A percentile compares a stretch with the other conserved stretches of the same genome.
Evolutionary conservation across 2,329 filamentous ascomycete genomes (phyloP).

Genomic region (Blastomyces silverae): DNA sequence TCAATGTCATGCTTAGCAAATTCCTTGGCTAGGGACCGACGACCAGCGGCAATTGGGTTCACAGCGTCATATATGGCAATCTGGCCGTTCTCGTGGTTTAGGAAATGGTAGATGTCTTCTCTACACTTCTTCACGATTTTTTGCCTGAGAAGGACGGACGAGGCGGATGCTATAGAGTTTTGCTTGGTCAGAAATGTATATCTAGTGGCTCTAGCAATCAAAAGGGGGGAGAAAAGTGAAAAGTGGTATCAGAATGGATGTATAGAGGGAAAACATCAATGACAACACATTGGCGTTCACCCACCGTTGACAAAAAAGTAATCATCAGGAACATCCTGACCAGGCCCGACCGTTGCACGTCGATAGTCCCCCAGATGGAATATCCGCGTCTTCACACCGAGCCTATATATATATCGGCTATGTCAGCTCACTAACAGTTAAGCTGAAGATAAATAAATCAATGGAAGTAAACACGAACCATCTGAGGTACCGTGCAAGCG

Average conservation of each 20-base stretch:
- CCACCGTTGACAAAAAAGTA: constrained; percentile 89
- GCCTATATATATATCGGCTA: constrained; percentile 45
- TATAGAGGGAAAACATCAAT: not conserved
- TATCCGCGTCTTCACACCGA: constrained; percentile 95
- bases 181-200: constrained; percentile 21
- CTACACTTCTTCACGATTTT: constrained; percentile 97
- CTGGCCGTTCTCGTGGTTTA: constrained; percentile 95
- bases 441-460: not conserved
- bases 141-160: constrained; percentile 86
- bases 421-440: constrained; percentile 16
- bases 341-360: constrained; percentile 77
- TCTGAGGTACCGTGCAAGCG: constrained; percentile 84
- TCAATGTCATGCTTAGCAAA: constrained; percentile 97
- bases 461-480: constrained; percentile 52
- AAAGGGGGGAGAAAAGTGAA: not conserved
- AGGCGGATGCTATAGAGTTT: constrained; percentile 57
- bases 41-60: constrained; percentile 77
- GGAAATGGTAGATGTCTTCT: constrained; percentile 92
- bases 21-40: constrained; percentile 82
- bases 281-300: constrained; percentile 12
- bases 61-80: constrained; percentile 98
- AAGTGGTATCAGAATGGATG: not conserved
- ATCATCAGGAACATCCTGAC: constrained; percentile 81
- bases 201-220: not conserved
- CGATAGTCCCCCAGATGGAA: constrained; percentile 97